Percentiles rank a stretch among this genome's conserved stretches.
Conservation (phyloP, 2,329 filamentous ascomycete genomes). For the Ophiosphaerella narmari region DNA sequence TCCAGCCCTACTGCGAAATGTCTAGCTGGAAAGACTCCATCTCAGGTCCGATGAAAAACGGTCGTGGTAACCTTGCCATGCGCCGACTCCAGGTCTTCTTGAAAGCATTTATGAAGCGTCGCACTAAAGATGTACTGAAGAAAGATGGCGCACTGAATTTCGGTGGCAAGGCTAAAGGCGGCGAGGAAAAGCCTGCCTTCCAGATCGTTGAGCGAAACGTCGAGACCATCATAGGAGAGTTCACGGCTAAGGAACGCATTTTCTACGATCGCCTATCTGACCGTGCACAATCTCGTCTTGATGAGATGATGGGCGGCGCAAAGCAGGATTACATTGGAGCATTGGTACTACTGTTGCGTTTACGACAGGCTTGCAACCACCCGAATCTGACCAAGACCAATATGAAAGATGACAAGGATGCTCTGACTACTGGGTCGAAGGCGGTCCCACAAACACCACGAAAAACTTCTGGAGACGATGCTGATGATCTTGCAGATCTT, state of each 20-base stretch:
- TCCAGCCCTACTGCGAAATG: conserved; percentile 87
- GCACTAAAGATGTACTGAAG: conserved; percentile 96
- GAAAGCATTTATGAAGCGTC: conserved; percentile 96
- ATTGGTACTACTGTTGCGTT: conserved; percentile 84
- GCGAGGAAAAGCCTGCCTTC: conserved; percentile 69
- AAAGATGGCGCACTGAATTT: conserved; percentile 80
- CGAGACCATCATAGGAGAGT: conserved; percentile 75
- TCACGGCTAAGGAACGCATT: conserved; percentile 76
- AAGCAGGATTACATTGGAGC: conserved; percentile 91
- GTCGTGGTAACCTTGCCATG: conserved; percentile 87
- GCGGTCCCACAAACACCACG: conserved; percentile 40
- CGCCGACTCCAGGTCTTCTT: conserved; percentile 81
- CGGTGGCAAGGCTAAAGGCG: conserved; percentile 67
- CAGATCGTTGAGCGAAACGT: conserved; percentile 92
- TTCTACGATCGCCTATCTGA: conserved; percentile 87
- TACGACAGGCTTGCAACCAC: conserved; percentile 95
- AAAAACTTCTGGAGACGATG: conserved; percentile 59
- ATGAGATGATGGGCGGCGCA: conserved; percentile 81
- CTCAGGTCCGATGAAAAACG: conserved; percentile 84
- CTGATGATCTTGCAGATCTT: conserved; percentile 84
- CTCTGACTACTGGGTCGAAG: conserved; percentile 66
- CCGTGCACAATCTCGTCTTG: conserved; percentile 82
- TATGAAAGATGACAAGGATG: conserved; percentile 85
- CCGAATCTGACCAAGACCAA: conserved; percentile 85
- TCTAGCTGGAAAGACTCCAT: conserved; percentile 91